These are phyloP conservation scores for Venturia aucupariae DNA, from an alignment of 2,329 filamentous ascomycete species.

Conservation along the genomic window DNA sequence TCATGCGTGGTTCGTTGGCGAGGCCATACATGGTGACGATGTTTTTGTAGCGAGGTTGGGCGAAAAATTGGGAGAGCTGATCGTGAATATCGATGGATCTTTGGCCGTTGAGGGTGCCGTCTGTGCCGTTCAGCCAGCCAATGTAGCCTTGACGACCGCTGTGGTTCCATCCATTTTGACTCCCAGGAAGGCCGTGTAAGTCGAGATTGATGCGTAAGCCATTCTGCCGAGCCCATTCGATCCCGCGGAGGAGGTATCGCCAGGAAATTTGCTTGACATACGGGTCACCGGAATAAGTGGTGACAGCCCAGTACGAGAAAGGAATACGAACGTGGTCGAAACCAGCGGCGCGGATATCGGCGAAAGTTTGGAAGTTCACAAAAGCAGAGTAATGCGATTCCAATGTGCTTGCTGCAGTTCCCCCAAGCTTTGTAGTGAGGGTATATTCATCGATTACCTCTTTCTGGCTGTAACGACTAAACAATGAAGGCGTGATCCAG, in stretches of 20 bases:
- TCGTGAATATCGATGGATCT: constrained; percentile 82
- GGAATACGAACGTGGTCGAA: constrained; percentile 96
- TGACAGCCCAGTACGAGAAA: constrained; percentile 90
- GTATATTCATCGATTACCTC: constrained; percentile 86
- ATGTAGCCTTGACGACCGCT: constrained; percentile 75
- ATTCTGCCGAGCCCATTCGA: constrained; percentile 89
- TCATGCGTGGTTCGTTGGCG: constrained; percentile 87
- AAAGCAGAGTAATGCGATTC: constrained; percentile 90
- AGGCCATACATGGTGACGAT: constrained; percentile 89
- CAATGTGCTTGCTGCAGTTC: constrained; percentile 53
- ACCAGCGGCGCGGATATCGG: constrained; percentile 74
- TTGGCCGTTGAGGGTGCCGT: constrained; percentile 69
- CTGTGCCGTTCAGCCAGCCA: constrained; percentile 82
- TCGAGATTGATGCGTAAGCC: constrained; percentile 90
- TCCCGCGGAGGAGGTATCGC: constrained; percentile 84
- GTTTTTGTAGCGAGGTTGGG: constrained; percentile 86
- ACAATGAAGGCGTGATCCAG: constrained; percentile 90
- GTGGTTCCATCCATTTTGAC: constrained; percentile 97
- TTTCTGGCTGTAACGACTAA: constrained; percentile 53
- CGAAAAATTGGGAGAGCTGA: constrained; percentile 81
- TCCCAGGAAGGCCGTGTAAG: constrained; percentile 81
- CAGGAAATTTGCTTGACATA: constrained; percentile 82
- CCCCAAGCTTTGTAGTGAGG: constrained; percentile 60
- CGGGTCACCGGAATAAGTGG: constrained; percentile 74
- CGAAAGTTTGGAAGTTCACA: constrained; percentile 74